A percentile compares a stretch with the other conserved stretches of the same genome.
Evolutionary conservation across 805 yeast species (phyloP).

Genomic region (Metschnikowia picachoensis): DNA sequence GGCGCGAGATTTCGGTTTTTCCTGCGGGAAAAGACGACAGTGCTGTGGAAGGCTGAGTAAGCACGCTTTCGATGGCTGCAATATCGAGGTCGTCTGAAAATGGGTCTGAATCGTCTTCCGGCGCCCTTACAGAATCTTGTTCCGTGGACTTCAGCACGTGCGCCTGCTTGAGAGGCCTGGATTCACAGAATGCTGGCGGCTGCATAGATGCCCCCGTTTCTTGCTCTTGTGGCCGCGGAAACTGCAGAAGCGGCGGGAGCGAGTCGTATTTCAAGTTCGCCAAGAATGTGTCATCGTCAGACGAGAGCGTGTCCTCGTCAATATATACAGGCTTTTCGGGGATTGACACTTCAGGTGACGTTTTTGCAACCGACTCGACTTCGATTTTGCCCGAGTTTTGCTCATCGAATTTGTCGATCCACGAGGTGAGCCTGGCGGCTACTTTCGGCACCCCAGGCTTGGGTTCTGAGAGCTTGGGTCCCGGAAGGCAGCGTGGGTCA

Average conservation of each 20-base stretch:
- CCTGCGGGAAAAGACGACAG: slow-evolving; percentile 3
- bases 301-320: slow-evolving; percentile 14
- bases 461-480: slow-evolving; percentile 1
- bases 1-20: slow-evolving; percentile 40
- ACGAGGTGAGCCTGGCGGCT: slow-evolving; percentile 18
- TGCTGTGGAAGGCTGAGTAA: slow-evolving; percentile 14
- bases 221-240: background rate
- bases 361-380: background rate
- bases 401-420: slow-evolving; percentile 31
- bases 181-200: background rate
- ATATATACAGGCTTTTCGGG: background rate
- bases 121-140: background rate
- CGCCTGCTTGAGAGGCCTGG: background rate
- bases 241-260: slow-evolving; percentile 5
- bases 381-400: background rate
- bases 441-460: background rate
- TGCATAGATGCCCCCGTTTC: background rate
- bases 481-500: slow-evolving; percentile 20
- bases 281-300: slow-evolving; percentile 26
- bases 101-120: slow-evolving; percentile 15
- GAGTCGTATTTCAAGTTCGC: slow-evolving; percentile 12
- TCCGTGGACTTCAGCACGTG: background rate
- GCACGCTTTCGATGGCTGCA: slow-evolving; percentile 11
- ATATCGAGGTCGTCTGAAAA: slow-evolving; percentile 20
- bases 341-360: no score